phyloP scores from a whole-genome alignment of 129 eudicot genomes.

The Mikania micrantha region DNA sequence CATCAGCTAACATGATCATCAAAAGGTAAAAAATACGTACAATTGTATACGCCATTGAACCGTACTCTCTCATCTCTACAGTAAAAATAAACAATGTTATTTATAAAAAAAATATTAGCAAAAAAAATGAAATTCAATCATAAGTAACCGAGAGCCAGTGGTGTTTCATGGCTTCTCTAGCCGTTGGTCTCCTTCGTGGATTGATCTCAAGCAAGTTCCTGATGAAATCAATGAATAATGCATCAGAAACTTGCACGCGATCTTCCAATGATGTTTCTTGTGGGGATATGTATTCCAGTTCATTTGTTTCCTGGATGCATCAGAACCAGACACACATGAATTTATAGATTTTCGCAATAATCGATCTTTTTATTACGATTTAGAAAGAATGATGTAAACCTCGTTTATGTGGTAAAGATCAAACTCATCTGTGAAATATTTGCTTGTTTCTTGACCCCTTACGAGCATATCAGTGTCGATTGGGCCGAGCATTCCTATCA shows the following conservation, averaged over 20 bases:
- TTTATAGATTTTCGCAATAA: not conserved
- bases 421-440: slow-evolving; percentile 69
- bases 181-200: slow-evolving; percentile 70
- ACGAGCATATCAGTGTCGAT: slow-evolving; percentile 67
- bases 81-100: not conserved
- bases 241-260: slow-evolving; percentile 53
- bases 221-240: slow-evolving; percentile 51
- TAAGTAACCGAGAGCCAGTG: slow-evolving; percentile 79
- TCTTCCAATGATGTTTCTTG: slow-evolving; percentile 60
- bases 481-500: slow-evolving; percentile 75
- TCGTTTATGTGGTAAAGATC: slow-evolving; percentile 59
- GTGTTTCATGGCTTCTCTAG: slow-evolving; percentile 72
- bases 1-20: not conserved
- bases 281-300: slow-evolving; percentile 60
- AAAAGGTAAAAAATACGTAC: not conserved
- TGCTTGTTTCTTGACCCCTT: slow-evolving; percentile 68
- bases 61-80: not conserved
- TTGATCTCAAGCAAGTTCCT: slow-evolving; percentile 68
- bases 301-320: slow-evolving; percentile 53
- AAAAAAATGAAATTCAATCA: slow-evolving; percentile 14
- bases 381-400: slow-evolving; percentile 36
- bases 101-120: not conserved
- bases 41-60: not conserved
- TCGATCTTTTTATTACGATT: not conserved
- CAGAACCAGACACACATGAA: not conserved